Evolutionary conservation across 768 basidiomycete genomes (phyloP).

Genomic region (Chiua virens): DNA sequence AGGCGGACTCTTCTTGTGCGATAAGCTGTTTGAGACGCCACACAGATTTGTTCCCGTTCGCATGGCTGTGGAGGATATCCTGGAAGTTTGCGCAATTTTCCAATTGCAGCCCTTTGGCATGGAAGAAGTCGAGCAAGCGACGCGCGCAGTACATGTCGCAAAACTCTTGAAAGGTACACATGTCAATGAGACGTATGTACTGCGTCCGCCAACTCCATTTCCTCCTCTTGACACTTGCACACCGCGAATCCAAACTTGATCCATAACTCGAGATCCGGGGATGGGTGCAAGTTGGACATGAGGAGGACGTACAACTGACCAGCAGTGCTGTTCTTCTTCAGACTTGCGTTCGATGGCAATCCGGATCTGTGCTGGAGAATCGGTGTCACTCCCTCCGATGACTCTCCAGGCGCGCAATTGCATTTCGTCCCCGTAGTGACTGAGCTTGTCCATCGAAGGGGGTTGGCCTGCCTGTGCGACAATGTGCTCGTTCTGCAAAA

Average conservation of each 20-base stretch:
- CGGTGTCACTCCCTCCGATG: slow-evolving; percentile 5
- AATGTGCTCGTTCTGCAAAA: slow-evolving; percentile 34
- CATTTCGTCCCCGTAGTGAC: no score
- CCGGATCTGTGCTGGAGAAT: not conserved
- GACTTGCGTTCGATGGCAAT: not conserved
- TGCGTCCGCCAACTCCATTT: not conserved
- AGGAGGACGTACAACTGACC: not conserved
- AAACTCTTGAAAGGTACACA: slow-evolving; percentile 14
- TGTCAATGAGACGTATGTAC: slow-evolving; percentile 3
- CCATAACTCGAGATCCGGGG: slow-evolving; percentile 5
- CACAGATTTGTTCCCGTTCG: slow-evolving; percentile 7
- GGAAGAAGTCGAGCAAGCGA: slow-evolving; percentile 6
- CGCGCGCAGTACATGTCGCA: not conserved
- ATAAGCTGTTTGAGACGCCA: slow-evolving; percentile 11
- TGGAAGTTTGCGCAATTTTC: not conserved
- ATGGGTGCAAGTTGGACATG: not conserved
- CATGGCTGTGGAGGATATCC: not conserved
- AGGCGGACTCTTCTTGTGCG: not conserved
- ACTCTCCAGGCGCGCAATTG: slow-evolving; percentile 5
- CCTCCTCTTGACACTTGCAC: slow-evolving; percentile 11
- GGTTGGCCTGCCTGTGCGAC: slow-evolving; percentile 15
- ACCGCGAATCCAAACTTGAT: slow-evolving; percentile 20
- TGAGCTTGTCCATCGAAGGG: no score
- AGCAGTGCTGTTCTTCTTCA: not conserved
- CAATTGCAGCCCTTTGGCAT: not conserved